Evolutionary conservation across 768 basidiomycete species (phyloP).

Genomic region (Mycena venus): DNA sequence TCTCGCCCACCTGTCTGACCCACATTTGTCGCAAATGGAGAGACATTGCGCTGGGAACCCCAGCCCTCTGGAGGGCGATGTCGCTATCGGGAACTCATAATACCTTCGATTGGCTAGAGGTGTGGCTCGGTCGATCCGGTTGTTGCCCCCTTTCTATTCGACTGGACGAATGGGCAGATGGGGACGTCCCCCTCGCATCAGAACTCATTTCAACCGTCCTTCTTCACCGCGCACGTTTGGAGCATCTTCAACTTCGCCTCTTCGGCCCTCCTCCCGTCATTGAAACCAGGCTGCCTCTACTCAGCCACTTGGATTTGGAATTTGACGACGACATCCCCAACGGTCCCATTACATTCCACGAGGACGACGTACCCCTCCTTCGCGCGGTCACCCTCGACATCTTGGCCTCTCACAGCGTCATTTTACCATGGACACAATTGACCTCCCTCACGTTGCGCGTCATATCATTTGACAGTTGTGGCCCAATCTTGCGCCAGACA

Average conservation of each 20-base stretch:
- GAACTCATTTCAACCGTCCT: too few relatives aligned
- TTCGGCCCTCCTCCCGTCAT: background rate
- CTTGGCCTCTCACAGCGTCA: background rate
- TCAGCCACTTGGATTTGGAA: background rate
- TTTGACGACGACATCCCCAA: background rate
- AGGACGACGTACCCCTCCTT: too few relatives aligned
- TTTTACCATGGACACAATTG: background rate
- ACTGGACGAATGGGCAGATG: too few relatives aligned
- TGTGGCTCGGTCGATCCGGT: background rate
- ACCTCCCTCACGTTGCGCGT: background rate
- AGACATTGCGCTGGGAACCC: background rate
- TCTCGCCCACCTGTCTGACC: background rate
- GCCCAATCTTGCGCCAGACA: background rate
- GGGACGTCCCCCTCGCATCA: too few relatives aligned
- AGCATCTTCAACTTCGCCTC: background rate
- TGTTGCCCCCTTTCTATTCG: background rate
- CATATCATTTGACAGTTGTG: background rate
- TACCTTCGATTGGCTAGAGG: background rate
- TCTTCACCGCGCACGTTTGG: background rate
- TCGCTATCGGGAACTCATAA: background rate
- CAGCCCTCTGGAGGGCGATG: background rate
- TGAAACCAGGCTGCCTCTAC: background rate
- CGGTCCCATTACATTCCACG: too few relatives aligned
- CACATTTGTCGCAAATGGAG: background rate
- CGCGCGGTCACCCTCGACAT: too few relatives aligned